phyloP scores from a whole-genome alignment of 352 stramenopile genomes.

The Nothophytophthora sp. region DNA sequence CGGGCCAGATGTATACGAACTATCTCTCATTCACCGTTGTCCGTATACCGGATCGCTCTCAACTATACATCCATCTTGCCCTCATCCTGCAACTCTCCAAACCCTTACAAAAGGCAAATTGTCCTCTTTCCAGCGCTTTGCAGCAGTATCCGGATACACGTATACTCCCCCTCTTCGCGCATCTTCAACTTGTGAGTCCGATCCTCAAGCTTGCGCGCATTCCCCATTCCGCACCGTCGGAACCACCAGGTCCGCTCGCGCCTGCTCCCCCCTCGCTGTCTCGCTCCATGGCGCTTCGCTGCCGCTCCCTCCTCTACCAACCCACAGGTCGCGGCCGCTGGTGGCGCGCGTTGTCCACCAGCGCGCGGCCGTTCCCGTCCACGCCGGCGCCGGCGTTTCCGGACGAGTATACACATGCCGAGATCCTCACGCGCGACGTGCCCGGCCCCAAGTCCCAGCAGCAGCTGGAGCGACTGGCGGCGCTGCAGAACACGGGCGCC shows the following conservation, averaged over 20 bases:
- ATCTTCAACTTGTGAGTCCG: constrained; percentile 8
- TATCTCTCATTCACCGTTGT: not conserved
- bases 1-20: too few relatives aligned
- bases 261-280: constrained; percentile 4
- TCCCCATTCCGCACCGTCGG: constrained; percentile 32
- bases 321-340: not conserved
- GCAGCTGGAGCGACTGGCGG: constrained; percentile 48
- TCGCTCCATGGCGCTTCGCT: constrained; percentile 7
- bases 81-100: not conserved
- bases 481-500: constrained; percentile 64
- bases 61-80: not conserved
- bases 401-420: constrained; percentile 49
- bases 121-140: not conserved
- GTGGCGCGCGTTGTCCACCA: constrained; percentile 14
- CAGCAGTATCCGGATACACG: not conserved
- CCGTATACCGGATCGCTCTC: not conserved
- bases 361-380: constrained; percentile 22
- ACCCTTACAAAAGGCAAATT: not conserved
- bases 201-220: constrained; percentile 7
- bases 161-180: not conserved
- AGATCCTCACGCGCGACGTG: constrained; percentile 54
- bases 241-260: constrained; percentile 17
- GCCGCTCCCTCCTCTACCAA: not conserved
- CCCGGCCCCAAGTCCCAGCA: constrained; percentile 69
- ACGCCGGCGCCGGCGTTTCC: constrained; percentile 66